These are phyloP conservation scores for Colletotrichum costaricense DNA, from an alignment of 2,329 filamentous ascomycete species.

Conservation along the genomic window DNA sequence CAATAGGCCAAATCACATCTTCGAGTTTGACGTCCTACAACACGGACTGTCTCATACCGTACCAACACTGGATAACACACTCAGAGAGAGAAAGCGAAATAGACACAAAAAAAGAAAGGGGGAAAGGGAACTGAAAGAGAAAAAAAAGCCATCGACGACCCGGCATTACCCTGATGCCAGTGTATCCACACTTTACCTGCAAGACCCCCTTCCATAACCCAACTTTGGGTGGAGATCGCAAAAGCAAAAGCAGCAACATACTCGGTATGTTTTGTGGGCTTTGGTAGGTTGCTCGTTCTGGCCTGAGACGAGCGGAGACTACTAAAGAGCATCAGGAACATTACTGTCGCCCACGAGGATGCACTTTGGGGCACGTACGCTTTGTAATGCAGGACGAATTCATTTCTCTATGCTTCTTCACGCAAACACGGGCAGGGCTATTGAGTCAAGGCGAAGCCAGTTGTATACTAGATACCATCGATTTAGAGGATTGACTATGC, in stretches of 20 bases:
- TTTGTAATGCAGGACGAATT: slow-evolving; percentile 7
- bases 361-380: not conserved
- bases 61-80: not conserved
- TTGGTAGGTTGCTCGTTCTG: slow-evolving; percentile 22
- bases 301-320: slow-evolving; percentile 24
- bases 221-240: not conserved
- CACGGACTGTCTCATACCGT: not conserved
- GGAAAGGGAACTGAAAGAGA: not conserved
- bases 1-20: not conserved
- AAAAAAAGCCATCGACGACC: not conserved
- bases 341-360: slow-evolving; percentile 1
- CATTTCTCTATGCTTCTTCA: slow-evolving; percentile 8
- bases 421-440: not conserved
- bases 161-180: not conserved
- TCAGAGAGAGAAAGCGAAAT: too few species aligned
- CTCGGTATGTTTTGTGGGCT: slow-evolving; percentile 25
- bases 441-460: not conserved
- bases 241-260: not conserved
- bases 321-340: slow-evolving; percentile 33
- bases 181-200: not conserved
- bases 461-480: slow-evolving; percentile 22
- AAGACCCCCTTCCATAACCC: not conserved
- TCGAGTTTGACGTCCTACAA: slow-evolving; percentile 2
- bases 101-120: too few species aligned
- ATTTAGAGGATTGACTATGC: slow-evolving; percentile 17